A percentile compares a stretch with the other conserved stretches of the same genome.
Conservation (phyloP, 345 rosid genomes). For the Jatropha curcas region DNA sequence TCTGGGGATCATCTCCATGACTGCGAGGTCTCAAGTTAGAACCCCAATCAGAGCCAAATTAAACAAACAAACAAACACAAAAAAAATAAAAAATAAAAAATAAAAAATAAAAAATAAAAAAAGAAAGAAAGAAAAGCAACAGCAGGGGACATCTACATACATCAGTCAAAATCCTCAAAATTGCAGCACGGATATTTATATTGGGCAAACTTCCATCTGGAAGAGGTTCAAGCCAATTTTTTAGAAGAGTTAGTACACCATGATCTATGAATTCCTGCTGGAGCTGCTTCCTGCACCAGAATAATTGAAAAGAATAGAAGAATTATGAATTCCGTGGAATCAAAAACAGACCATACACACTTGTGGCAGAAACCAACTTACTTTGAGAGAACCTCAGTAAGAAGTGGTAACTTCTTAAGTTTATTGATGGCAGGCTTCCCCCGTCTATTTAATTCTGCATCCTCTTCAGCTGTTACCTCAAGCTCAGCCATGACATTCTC, state of each 20-base stretch:
- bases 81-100: too few relatives aligned
- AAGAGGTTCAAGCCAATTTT: constrained; percentile 98
- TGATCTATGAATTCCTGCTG: constrained; percentile 95
- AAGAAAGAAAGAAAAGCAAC: too few relatives aligned
- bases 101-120: too few relatives aligned
- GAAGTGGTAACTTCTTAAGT: constrained; percentile 88
- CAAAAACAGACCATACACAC: neutral
- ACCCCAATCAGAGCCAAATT: too few relatives aligned
- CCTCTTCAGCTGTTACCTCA: constrained; percentile 92
- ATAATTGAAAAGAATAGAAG: constrained; percentile 4
- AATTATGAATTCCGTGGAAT: neutral
- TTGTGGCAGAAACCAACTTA: constrained; percentile 39
- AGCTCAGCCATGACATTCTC: constrained; percentile 98
- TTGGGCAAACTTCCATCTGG: constrained; percentile 98
- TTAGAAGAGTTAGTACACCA: constrained; percentile 81
- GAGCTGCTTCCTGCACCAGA: constrained; percentile 81
- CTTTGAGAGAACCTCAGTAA: constrained; percentile 91
- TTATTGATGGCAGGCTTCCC: constrained; percentile 93
- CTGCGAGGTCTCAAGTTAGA: too few relatives aligned
- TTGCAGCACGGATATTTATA: constrained; percentile 89
- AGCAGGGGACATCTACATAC: constrained; percentile 50
- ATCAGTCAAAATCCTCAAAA: constrained; percentile 73
- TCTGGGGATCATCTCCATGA: too few relatives aligned
- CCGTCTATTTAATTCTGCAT: constrained; percentile 75
- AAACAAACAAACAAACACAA: too few relatives aligned